Conservation (phyloP, 176 grass and related monocot species). For the Rhynchospora tenuis region DNA sequence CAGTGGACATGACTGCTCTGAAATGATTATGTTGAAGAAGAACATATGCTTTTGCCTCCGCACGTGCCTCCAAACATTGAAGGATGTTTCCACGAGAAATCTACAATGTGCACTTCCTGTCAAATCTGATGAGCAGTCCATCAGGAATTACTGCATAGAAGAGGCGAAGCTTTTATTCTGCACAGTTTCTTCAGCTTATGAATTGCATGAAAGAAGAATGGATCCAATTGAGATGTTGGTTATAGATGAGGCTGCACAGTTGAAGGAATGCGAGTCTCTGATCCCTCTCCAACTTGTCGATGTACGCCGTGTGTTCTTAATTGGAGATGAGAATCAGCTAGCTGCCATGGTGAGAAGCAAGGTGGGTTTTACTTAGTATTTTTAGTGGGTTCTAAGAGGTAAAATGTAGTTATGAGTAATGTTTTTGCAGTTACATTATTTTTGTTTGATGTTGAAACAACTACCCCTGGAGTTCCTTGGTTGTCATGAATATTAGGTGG, state of each 20-base stretch:
- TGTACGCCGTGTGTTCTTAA: conserved; percentile 59
- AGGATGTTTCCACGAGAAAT: conserved; percentile 31
- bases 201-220: conserved; percentile 39
- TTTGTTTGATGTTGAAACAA: neutral
- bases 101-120: conserved; percentile 32
- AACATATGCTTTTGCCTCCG: conserved; percentile 34
- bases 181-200: conserved; percentile 56
- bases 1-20: conserved; percentile 21
- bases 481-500: neutral
- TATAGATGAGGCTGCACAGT: conserved; percentile 79
- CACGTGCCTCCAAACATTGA: conserved; percentile 39
- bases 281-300: conserved; percentile 51
- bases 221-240: conserved; percentile 59
- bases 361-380: conserved; percentile 20
- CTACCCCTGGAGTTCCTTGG: neutral
- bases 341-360: conserved; percentile 81
- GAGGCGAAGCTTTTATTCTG: conserved; percentile 64
- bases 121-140: conserved; percentile 32
- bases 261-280: conserved; percentile 77
- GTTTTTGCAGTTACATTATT: neutral
- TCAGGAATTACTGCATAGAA: conserved; percentile 65
- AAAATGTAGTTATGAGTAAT: conserved; percentile 4
- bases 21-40: conserved; percentile 35
- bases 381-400: neutral
- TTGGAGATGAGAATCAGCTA: conserved; percentile 88